These are phyloP conservation scores for Talaromyces pinophilus DNA, from an alignment of 2,329 filamentous ascomycete genomes.

Conservation along the genomic window DNA sequence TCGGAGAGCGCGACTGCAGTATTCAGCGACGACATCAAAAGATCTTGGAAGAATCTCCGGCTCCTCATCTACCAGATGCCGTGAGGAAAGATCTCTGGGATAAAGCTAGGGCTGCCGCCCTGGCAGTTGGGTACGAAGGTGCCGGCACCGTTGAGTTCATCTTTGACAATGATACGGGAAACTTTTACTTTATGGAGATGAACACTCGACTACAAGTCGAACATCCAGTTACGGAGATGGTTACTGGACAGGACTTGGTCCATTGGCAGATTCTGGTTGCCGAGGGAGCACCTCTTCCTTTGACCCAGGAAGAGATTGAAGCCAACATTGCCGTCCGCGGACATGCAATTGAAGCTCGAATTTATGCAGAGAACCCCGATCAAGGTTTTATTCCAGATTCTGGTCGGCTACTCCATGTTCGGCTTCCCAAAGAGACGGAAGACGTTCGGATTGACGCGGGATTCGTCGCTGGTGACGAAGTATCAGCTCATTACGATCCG, in stretches of 20 bases:
- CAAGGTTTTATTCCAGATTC: conserved; percentile 93
- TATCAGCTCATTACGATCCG: conserved; percentile 93
- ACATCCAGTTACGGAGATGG: conserved; percentile 87
- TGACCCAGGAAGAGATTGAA: conserved; percentile 67
- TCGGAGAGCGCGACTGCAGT: conserved; percentile 67
- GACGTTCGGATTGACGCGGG: conserved; percentile 91
- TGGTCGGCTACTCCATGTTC: conserved; percentile 79
- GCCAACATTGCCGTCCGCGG: conserved; percentile 72
- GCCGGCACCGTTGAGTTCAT: conserved; percentile 70
- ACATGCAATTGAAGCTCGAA: conserved; percentile 90
- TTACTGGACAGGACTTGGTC: conserved; percentile 76
- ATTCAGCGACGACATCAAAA: conserved; percentile 68
- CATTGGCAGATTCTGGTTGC: conserved; percentile 94
- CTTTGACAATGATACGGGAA: conserved; percentile 65
- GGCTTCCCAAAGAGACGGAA: conserved; percentile 66
- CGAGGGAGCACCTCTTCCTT: conserved; percentile 65
- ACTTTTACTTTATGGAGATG: conserved; percentile 74
- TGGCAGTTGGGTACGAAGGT: conserved; percentile 66
- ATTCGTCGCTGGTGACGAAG: conserved; percentile 85
- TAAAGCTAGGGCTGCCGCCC: conserved; percentile 63
- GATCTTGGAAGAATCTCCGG: conserved; percentile 66
- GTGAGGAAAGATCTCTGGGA: conserved; percentile 66
- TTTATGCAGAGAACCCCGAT: conserved; percentile 94
- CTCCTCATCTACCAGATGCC: conserved; percentile 60
- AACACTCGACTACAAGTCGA: conserved; percentile 89